Conservation (phyloP, 495 filamentous ascomycete species). For the Penicillium paradoxum region DNA sequence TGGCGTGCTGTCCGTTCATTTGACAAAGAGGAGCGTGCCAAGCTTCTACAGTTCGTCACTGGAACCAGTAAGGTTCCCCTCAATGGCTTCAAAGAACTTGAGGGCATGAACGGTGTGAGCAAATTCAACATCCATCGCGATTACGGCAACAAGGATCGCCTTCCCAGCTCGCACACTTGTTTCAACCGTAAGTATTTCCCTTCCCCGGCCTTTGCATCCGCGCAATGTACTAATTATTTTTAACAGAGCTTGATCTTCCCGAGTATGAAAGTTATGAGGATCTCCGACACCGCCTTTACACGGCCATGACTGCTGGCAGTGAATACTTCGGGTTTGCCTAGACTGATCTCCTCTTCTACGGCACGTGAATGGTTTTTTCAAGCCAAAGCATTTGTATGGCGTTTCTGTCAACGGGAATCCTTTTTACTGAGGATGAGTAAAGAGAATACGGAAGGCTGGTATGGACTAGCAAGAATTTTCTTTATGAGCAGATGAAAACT, state of each 20-base stretch:
- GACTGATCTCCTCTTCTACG: constrained; percentile 16
- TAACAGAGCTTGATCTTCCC: constrained; percentile 90
- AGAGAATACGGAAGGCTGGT: constrained; percentile 12
- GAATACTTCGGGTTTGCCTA: constrained; percentile 98
- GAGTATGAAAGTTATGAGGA: constrained; percentile 97
- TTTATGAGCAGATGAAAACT: constrained; percentile 11
- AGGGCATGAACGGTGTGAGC: constrained; percentile 98
- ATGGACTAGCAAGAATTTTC: not conserved
- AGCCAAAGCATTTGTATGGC: constrained; percentile 46
- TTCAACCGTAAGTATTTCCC: constrained; percentile 85
- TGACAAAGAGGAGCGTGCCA: constrained; percentile 97
- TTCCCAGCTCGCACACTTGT: constrained; percentile 96
- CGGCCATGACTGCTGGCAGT: constrained; percentile 89
- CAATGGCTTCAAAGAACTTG: constrained; percentile 97
- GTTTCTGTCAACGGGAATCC: constrained; percentile 26
- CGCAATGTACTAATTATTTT: constrained; percentile 27
- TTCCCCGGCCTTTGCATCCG: not conserved
- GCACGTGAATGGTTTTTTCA: constrained; percentile 17
- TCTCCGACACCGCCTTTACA: constrained; percentile 81
- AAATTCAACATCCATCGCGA: constrained; percentile 99
- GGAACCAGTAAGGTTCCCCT: constrained; percentile 98
- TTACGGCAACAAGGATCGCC: constrained; percentile 94
- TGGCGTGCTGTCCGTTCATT: constrained; percentile 97
- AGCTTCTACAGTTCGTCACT: constrained; percentile 96
- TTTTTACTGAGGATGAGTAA: constrained; percentile 4